Conservation (phyloP, 257 asterid species). For the Henckelia pumila region DNA sequence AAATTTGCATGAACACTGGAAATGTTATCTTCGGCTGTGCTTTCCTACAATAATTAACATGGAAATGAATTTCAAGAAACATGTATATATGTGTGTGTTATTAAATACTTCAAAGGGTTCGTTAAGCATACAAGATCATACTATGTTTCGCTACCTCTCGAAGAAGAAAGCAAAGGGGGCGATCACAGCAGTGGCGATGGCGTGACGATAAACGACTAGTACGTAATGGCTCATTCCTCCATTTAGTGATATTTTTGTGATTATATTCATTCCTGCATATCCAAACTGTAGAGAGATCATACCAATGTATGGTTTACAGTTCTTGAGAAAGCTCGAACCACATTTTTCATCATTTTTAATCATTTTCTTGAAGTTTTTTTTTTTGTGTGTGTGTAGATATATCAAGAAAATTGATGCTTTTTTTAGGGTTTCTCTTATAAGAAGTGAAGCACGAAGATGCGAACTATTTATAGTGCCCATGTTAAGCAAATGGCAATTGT, state of each 20-base stretch:
- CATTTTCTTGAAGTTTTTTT: slow-evolving; percentile 13
- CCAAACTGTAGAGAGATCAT: slow-evolving; percentile 67
- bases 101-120: too few species aligned
- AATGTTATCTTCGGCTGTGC: slow-evolving; percentile 83
- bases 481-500: neutral
- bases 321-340: slow-evolving; percentile 23
- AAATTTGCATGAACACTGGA: slow-evolving; percentile 76
- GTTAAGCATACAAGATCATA: neutral
- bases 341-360: slow-evolving; percentile 9
- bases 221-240: slow-evolving; percentile 78
- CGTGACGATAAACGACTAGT: slow-evolving; percentile 67
- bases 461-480: slow-evolving; percentile 29
- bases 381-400: too few species aligned
- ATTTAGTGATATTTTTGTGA: slow-evolving; percentile 59
- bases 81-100: neutral
- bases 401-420: neutral
- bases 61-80: neutral
- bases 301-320: slow-evolving; percentile 50
- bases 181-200: slow-evolving; percentile 58
- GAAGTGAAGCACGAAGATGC: slow-evolving; percentile 19
- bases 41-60: slow-evolving; percentile 40
- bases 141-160: slow-evolving; percentile 44
- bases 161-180: slow-evolving; percentile 77
- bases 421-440: slow-evolving; percentile 22
- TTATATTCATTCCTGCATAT: slow-evolving; percentile 74